These are phyloP conservation scores for Cetradonia linearis DNA, from an alignment of 495 filamentous ascomycete genomes.

Conservation along the genomic window DNA sequence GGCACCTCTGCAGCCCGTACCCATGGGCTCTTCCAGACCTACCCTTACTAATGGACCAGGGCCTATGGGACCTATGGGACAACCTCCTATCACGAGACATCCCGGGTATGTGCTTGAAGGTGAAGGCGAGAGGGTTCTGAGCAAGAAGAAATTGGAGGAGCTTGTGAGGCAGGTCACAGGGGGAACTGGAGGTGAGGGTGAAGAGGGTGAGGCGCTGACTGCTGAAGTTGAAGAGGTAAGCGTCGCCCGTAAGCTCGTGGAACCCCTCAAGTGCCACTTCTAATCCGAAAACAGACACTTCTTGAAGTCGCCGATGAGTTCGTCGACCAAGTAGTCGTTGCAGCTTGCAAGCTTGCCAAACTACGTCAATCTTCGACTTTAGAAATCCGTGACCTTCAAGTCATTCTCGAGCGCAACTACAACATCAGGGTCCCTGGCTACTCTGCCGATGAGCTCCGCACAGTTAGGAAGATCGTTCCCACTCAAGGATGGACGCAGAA, in stretches of 20 bases:
- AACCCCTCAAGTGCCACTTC: neutral
- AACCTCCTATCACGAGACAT: conserved; percentile 73
- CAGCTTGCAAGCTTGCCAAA: conserved; percentile 85
- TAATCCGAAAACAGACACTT: conserved; percentile 48
- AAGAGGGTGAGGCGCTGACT: conserved; percentile 57
- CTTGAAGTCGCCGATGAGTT: conserved; percentile 89
- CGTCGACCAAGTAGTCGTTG: conserved; percentile 76
- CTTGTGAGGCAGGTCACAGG: conserved; percentile 88
- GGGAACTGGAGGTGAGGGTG: conserved; percentile 56
- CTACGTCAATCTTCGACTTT: conserved; percentile 77
- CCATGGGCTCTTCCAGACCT: conserved; percentile 61
- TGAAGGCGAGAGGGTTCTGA: conserved; percentile 78
- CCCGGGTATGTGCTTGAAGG: conserved; percentile 77
- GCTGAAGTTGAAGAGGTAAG: conserved; percentile 92
- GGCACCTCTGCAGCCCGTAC: conserved; percentile 58
- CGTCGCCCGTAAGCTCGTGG: conserved; percentile 5
- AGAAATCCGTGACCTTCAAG: conserved; percentile 88
- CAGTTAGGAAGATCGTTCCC: conserved; percentile 83
- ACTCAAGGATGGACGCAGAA: conserved; percentile 82
- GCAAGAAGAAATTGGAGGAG: conserved; percentile 94
- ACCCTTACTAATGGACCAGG: conserved; percentile 67
- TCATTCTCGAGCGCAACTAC: conserved; percentile 91
- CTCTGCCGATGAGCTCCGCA: conserved; percentile 84
- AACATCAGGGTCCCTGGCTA: conserved; percentile 97
- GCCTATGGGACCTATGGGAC: conserved; percentile 67